A percentile compares a stretch with the other conserved stretches of the same genome.
These are phyloP conservation scores for Pulchroboletus neoregius DNA, from an alignment of 1,284 basidiomycete genomes.

Conservation along the genomic window DNA sequence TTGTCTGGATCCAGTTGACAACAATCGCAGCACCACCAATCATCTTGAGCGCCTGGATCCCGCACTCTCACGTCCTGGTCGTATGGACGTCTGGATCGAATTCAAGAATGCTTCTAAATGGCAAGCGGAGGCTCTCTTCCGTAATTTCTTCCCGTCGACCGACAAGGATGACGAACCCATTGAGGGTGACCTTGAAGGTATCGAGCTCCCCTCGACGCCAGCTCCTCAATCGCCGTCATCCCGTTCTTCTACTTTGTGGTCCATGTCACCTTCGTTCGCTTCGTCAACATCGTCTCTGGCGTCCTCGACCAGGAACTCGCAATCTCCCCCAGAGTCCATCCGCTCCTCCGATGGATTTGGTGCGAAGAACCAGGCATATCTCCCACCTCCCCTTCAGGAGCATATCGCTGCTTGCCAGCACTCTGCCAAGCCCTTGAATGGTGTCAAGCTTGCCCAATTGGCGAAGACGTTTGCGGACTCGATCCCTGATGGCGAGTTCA, in stretches of 20 bases:
- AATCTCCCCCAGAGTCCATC: conserved; percentile 27
- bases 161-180: conserved; percentile 46
- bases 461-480: conserved; percentile 72
- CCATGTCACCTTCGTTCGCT: conserved; percentile 36
- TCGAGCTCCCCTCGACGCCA: conserved; percentile 44
- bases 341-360: conserved; percentile 42
- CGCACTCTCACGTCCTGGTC: conserved; percentile 78
- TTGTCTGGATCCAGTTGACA: conserved; percentile 1
- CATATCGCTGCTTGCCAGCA: conserved; percentile 54
- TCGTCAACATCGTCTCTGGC: conserved; percentile 35
- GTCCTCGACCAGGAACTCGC: conserved; percentile 27
- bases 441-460: conserved; percentile 53
- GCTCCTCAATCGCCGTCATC: conserved; percentile 31
- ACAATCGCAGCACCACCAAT: conserved; percentile 62
- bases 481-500: conserved; percentile 77
- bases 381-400: conserved; percentile 61
- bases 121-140: conserved; percentile 79
- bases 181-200: conserved; percentile 48
- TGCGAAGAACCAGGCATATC: conserved; percentile 55
- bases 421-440: conserved; percentile 60
- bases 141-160: conserved; percentile 78
- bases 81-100: conserved; percentile 87
- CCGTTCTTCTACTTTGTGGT: conserved; percentile 35
- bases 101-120: conserved; percentile 80
- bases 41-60: conserved; percentile 81